Base-by-base conservation (phyloP, 2,329 filamentous ascomycete genomes). In the Colletotrichum orbiculare region DNA sequence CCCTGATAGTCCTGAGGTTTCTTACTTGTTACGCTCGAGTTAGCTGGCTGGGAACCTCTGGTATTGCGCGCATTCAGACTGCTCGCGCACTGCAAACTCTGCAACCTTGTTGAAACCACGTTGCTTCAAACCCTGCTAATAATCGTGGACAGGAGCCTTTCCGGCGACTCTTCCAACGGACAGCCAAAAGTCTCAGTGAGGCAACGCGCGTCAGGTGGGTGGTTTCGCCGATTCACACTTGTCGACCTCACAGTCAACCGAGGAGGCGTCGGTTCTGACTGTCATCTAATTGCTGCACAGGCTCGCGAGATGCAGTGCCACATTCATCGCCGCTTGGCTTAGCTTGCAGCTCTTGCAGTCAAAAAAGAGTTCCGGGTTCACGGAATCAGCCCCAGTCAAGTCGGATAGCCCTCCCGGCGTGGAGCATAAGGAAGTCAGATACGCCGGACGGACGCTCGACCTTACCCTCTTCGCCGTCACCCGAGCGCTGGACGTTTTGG, bases 401-500 rank as follows among this genome's bases (percentile, higher is more conserved):
- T 69, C 73, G 3, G 72, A 74, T 43, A 68, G 68, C 12, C 65
- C 73, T 15, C 68, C 73, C 11, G 68, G 66, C 41, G 67, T 67
- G n/a, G 67, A 73, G 64, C 69, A 72, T 59, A 70, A 70, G 47
- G 72, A 71, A 12, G 71, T 76, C 47, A 64, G 58, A 34, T 72
- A 77, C 66, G 91, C 89, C 10, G 93, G 93, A 48, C 87, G 89
- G 70, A 95, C 93, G 2, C 84, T 96, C 66, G 93, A 96, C 73
- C 82, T 96, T 38, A 95, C 92, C 0, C 81, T 96, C n/a, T 95
- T 96, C 73, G 87, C 91, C 10, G 81, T 87, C 49, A 89, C 88
- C 10, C 85, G 92, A 69, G 93, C 93, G 48, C 73, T 91, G 10
- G 92, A 96, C 75, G 86, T 93, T 6, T 70, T 93, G 8, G 79